These are phyloP conservation scores for Penicillium tannophilum DNA, from an alignment of 495 filamentous ascomycete species.

Conservation along the genomic window DNA sequence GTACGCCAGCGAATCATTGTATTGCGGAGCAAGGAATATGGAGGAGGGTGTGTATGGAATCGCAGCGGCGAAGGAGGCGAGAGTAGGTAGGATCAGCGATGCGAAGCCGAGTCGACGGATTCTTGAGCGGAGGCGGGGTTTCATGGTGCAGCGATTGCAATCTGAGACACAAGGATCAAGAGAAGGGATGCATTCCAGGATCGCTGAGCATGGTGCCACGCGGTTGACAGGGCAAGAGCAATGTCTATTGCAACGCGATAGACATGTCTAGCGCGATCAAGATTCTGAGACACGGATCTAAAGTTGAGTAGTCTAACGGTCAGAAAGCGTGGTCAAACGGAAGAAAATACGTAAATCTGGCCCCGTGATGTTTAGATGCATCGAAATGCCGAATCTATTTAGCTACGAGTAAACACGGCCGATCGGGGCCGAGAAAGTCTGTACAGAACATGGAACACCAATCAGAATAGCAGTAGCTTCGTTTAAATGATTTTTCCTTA, in stretches of 20 bases:
- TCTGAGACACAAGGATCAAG: slow-evolving; percentile 32
- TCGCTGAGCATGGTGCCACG: slow-evolving; percentile 34
- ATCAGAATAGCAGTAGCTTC: slow-evolving; percentile 2
- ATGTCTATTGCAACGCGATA: slow-evolving; percentile 12
- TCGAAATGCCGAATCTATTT: neutral
- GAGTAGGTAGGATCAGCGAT: slow-evolving; percentile 24
- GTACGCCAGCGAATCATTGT: slow-evolving; percentile 56
- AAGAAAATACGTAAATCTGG: neutral
- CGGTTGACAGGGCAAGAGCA: slow-evolving; percentile 18
- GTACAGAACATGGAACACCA: neutral
- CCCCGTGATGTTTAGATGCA: slow-evolving; percentile 1
- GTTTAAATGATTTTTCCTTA: slow-evolving; percentile 2
- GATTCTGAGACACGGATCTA: neutral
- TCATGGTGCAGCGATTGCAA: slow-evolving; percentile 24
- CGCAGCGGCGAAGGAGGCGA: slow-evolving; percentile 29
- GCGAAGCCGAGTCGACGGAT: slow-evolving; percentile 22
- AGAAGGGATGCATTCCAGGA: slow-evolving; percentile 31
- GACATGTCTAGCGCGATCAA: slow-evolving; percentile 1
- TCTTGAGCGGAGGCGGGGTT: slow-evolving; percentile 22
- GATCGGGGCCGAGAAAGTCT: slow-evolving; percentile 6
- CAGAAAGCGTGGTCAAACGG: neutral
- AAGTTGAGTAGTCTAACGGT: neutral
- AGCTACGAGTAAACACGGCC: slow-evolving; percentile 14
- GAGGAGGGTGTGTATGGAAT: slow-evolving; percentile 77
- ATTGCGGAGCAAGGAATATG: slow-evolving; percentile 57